Percentiles rank a stretch among this genome's conserved stretches.
Evolutionary conservation across 2,329 filamentous ascomycete genomes (phyloP).

Genomic region (Colletotrichum destructivum): DNA sequence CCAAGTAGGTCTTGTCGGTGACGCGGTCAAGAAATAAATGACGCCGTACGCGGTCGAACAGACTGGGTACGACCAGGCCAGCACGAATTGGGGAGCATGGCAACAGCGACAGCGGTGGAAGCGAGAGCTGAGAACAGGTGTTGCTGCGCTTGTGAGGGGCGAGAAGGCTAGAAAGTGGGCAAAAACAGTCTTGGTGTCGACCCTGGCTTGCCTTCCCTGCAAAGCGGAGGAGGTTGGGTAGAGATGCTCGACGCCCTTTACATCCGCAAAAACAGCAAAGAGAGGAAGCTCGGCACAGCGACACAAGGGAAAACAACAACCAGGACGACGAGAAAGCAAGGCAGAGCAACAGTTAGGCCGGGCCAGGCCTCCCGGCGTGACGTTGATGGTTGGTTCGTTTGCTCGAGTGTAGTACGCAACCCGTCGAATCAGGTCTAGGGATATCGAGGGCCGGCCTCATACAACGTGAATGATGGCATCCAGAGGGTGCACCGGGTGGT

Average conservation of each 20-base stretch:
- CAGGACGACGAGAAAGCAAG: slow-evolving; percentile 21
- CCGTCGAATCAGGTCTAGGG: slow-evolving; percentile 16
- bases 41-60: slow-evolving; percentile 37
- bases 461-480: slow-evolving; percentile 22
- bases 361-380: slow-evolving; percentile 28
- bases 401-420: slow-evolving; percentile 18
- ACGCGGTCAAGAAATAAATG: slow-evolving; percentile 39
- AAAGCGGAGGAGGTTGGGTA: slow-evolving; percentile 42
- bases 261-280: slow-evolving; percentile 20
- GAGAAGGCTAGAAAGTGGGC: slow-evolving; percentile 10
- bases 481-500: slow-evolving; percentile 29
- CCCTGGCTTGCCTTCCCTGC: slow-evolving; percentile 31
- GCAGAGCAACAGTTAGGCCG: slow-evolving; percentile 17
- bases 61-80: slow-evolving; percentile 37
- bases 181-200: slow-evolving; percentile 38
- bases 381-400: slow-evolving; percentile 21
- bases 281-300: slow-evolving; percentile 7
- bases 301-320: background rate
- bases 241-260: slow-evolving; percentile 28
- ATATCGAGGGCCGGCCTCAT: slow-evolving; percentile 9
- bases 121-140: slow-evolving; percentile 25
- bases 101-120: slow-evolving; percentile 29
- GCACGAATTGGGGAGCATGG: slow-evolving; percentile 32
- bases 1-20: slow-evolving; percentile 11
- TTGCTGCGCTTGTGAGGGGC: slow-evolving; percentile 20